Conservation (phyloP, 1,284 basidiomycete genomes). For the Inonotus obliquus region DNA sequence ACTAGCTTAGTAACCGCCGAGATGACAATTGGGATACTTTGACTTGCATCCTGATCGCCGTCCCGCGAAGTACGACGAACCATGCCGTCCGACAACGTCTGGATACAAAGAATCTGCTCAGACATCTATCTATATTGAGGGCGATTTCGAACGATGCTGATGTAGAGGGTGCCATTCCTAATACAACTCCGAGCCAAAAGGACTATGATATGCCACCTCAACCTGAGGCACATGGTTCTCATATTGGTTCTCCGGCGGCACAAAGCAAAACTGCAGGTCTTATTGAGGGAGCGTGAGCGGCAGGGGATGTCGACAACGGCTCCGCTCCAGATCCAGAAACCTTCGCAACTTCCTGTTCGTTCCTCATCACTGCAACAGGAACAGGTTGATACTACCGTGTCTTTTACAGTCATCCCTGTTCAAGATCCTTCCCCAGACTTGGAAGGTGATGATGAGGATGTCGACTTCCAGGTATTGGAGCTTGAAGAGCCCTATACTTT, state of each 20-base stretch:
- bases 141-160: conserved; percentile 19
- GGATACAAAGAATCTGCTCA: conserved; percentile 32
- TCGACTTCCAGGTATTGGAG: conserved; percentile 21
- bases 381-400: neutral
- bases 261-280: conserved; percentile 65
- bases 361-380: conserved; percentile 23
- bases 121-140: conserved; percentile 16
- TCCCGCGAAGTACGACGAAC: neutral
- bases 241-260: conserved; percentile 18
- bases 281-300: conserved; percentile 68
- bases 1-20: conserved; percentile 18
- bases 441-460: conserved; percentile 25
- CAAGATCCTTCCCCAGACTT: conserved; percentile 12
- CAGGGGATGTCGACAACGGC: conserved; percentile 18
- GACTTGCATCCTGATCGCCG: conserved; percentile 54
- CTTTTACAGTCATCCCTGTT: conserved; percentile 19
- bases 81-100: conserved; percentile 19
- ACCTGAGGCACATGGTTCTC: conserved; percentile 19
- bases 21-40: conserved; percentile 56
- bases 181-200: neutral
- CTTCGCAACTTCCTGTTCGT: conserved; percentile 34
- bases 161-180: conserved; percentile 14
- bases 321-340: neutral
- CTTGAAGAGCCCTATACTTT: conserved; percentile 31
- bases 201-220: neutral